Base-by-base conservation (phyloP, 2,329 filamentous ascomycete species). In the Chaetothyriales sp. region DNA sequence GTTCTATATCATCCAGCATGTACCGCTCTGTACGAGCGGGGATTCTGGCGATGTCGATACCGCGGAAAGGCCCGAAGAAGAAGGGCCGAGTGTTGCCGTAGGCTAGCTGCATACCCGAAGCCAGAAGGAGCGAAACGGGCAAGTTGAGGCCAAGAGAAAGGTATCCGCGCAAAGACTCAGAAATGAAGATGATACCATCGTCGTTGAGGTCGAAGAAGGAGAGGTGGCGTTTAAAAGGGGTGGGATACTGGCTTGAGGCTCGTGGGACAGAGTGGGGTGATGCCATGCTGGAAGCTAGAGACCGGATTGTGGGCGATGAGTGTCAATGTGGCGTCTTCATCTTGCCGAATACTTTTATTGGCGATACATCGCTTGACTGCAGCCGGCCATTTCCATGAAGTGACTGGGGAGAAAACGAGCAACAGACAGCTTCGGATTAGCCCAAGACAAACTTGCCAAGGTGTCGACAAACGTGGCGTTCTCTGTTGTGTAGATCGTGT, bases 141-240 rank as follows among this genome's bases (percentile, higher is more conserved):
- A 52, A 49, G 22, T 52, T 48, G 20, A 52, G 47, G 3, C 50
- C 50, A 7, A 52, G 26, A 4, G 47, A 48, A 8, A 52, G 47
- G 22, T 52, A 49, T 18, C 42, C 50, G 8, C 50, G 42, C 32
- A 52, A 36, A 25, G 47, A 36, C 18, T 52, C 50, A 18, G 43
- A 44, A 22, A 52, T 49, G 46, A 49, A 25, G 42, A 52, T 52
- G 43, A 49, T 19, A 8, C 50, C 50, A 46, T 52, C 50, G 28
- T 36, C 25, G 28, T 52, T 36, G 15, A 47, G 36, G 22, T 52
- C 50, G 32, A 49, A 49, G 50, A 52, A 52, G 10, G 50, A 49
- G 10, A 52, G 43, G 25, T 52, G 47, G 5, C 47, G 42, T 39
- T 52, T 47, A 26, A 52, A 52, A 18, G 50, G 50, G 12, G 50